Base-by-base conservation (phyloP, 805 yeast genomes). In the Citeromyces nyonsensis region DNA sequence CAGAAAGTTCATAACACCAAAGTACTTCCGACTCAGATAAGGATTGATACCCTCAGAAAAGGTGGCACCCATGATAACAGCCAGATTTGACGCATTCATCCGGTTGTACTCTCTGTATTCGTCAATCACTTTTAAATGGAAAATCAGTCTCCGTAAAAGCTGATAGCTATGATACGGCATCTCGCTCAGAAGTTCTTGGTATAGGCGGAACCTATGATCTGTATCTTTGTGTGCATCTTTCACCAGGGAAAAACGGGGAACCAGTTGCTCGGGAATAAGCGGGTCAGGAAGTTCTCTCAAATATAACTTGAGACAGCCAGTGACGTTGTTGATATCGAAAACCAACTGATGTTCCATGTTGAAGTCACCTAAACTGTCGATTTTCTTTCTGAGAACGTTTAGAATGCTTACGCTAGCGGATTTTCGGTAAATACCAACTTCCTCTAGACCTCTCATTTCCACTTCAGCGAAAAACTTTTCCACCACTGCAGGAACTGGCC, bases 251-350 rank as follows among this genome's bases (percentile, higher is more conserved):
- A 83, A 73, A 13, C 61, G 60, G 5, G 69, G 72, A 15, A 85
- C 66, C n/a, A 72, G 64, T 20, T 66, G 69, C 37, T 69, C 73
- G 0, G 88, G 71, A 29, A 86, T 65, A 25, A 84, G 54, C 3
- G 93, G 81, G 44, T 84, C 94, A 0, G 95, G 95, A 25, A 86
- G 57, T 42, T 84, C 95, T 44, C 96, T 66, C 42, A 86, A 56
- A 46, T 69, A 86, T 39, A 79, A 65, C 49, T 86, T 86, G 44
- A 86, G 77, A 43, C 93, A 75, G 24, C 94, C 91, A 2, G 95
- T 85, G 30, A 84, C 69, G 2, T 94, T 79, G 49, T 86, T 88
- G 29, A 81, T 69, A 49, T 82, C 95, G 46, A 74, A 74, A 8
- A 55, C 51, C 6, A 55, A 38, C 12, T 56, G 51, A 33, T 52